phyloP scores from a whole-genome alignment of 2,329 filamentous ascomycete species.

The Alternaria ethzedia region DNA sequence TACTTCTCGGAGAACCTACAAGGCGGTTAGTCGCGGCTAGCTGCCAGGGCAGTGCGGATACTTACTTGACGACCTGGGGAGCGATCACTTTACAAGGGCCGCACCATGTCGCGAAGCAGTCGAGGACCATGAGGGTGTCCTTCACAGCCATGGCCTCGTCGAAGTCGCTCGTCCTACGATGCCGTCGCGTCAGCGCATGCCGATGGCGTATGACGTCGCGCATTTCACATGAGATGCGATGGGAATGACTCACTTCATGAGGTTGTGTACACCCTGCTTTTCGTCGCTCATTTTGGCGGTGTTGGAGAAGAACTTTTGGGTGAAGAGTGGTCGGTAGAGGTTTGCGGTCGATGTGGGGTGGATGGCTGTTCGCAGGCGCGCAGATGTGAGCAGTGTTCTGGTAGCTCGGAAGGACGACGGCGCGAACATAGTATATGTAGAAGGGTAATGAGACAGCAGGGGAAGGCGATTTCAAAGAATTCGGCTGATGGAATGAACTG shows the following conservation, averaged over 20 bases:
- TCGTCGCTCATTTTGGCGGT: conserved; percentile 53
- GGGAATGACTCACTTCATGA: conserved; percentile 49
- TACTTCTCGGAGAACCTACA: conserved; percentile 66
- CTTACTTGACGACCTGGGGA: conserved; percentile 72
- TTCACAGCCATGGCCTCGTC: conserved; percentile 58
- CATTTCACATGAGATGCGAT: conserved; percentile 1
- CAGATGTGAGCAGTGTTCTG: conserved; percentile 53
- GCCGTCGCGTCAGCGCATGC: conserved; percentile 12
- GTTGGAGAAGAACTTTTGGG: conserved; percentile 49
- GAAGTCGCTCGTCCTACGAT: conserved; percentile 65
- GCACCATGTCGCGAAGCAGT: conserved; percentile 91
- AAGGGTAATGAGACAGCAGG: conserved; percentile 25
- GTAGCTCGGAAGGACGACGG: conserved; percentile 42
- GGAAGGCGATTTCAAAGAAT: conserved; percentile 44
- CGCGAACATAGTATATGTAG: conserved; percentile 50
- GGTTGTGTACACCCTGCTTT: conserved; percentile 57
- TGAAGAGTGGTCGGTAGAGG: conserved; percentile 45
- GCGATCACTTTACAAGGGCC: conserved; percentile 93
- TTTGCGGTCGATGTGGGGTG: conserved; percentile 34
- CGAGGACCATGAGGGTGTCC: conserved; percentile 74
- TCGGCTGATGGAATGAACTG: conserved; percentile 43
- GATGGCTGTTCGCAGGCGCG: conserved; percentile 45
- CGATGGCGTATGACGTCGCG: conserved; percentile 19
- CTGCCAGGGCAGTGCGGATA: neutral
- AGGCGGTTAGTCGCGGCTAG: conserved; percentile 1